phyloP scores from a whole-genome alignment of 192 early-diverging fungal genomes.

The Backusella parvicylindrica region DNA sequence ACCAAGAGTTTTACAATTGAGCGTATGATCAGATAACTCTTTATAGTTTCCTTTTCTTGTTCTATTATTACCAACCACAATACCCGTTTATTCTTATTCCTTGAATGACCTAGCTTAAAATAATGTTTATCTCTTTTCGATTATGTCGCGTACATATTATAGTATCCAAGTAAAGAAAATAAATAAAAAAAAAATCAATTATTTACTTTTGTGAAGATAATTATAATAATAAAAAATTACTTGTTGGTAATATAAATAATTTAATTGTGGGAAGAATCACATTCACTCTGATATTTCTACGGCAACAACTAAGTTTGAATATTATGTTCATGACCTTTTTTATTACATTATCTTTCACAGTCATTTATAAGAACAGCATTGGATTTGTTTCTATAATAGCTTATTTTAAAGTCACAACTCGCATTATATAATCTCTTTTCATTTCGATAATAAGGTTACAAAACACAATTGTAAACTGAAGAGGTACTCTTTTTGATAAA shows the following conservation, averaged over 20 bases:
- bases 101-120: not conserved
- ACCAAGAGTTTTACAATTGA: not conserved
- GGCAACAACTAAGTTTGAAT: no score
- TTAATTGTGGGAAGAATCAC: constrained; percentile 1
- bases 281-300: no score
- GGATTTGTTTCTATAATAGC: no score
- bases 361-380: no score
- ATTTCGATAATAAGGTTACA: no score
- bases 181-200: not conserved
- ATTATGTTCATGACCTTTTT: no score
- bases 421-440: no score
- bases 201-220: not conserved
- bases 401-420: no score
- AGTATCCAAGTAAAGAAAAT: not conserved
- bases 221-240: no score
- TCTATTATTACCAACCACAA: not conserved
- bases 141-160: not conserved
- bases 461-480: no score
- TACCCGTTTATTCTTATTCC: not conserved
- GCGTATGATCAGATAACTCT: not conserved
- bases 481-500: no score
- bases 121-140: not conserved
- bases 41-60: not conserved
- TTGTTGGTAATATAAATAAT: not conserved
- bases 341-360: no score